phyloP scores from a whole-genome alignment of 1,284 basidiomycete genomes.

The Coniferiporia sulphurascens region DNA sequence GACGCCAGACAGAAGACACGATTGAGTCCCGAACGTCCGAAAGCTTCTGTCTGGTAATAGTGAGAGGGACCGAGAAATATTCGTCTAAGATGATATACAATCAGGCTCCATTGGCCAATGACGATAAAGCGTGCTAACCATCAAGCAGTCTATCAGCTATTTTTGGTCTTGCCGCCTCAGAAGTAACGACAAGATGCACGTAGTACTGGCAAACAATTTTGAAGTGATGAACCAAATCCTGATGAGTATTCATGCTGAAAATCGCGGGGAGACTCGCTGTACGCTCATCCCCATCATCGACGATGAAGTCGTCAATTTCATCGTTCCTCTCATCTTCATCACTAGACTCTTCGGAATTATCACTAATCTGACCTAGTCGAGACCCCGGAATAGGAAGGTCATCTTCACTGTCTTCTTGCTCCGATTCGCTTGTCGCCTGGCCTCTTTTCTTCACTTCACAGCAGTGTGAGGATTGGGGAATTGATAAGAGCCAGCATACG shows the following conservation, averaged over 20 bases:
- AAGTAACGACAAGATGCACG: slow-evolving; percentile 67
- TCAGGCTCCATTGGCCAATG: slow-evolving; percentile 1
- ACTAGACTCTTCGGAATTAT: neutral
- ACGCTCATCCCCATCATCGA: slow-evolving; percentile 58
- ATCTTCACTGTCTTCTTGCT: slow-evolving; percentile 31
- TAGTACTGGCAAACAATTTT: slow-evolving; percentile 84
- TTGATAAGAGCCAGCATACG: slow-evolving; percentile 21
- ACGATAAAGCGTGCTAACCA: slow-evolving; percentile 34
- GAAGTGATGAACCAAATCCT: slow-evolving; percentile 72
- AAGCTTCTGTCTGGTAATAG: slow-evolving; percentile 59
- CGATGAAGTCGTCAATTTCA: slow-evolving; percentile 59
- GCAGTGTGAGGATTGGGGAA: slow-evolving; percentile 7
- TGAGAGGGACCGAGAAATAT: slow-evolving; percentile 68
- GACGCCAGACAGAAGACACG: slow-evolving; percentile 73
- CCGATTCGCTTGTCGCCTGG: slow-evolving; percentile 34
- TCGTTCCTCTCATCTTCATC: slow-evolving; percentile 30
- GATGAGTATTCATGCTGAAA: slow-evolving; percentile 74
- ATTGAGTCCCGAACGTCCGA: slow-evolving; percentile 67
- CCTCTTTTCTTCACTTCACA: slow-evolving; percentile 43
- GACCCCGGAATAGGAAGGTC: slow-evolving; percentile 27
- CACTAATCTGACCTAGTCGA: slow-evolving; percentile 21
- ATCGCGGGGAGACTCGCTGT: slow-evolving; percentile 55
- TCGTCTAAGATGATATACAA: slow-evolving; percentile 35
- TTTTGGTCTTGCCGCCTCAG: slow-evolving; percentile 27
- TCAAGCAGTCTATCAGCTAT: slow-evolving; percentile 19